Conservation (phyloP, 2,329 filamentous ascomycete genomes). For the Xylaria polymorpha region DNA sequence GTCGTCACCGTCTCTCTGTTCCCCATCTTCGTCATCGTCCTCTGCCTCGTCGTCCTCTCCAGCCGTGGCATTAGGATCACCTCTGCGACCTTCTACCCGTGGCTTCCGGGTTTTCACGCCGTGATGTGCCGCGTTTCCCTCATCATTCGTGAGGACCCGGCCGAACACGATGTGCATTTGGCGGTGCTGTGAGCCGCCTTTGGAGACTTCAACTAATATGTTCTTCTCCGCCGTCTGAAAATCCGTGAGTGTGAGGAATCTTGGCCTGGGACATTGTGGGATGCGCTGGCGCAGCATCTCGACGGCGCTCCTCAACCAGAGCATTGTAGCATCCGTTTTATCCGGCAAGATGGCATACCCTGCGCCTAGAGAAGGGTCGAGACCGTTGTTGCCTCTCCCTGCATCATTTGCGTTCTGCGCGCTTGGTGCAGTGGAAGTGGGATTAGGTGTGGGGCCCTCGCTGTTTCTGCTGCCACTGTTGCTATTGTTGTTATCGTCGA, state of each 20-base stretch:
- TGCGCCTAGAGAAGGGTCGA: conserved; percentile 43
- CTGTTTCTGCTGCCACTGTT: background rate
- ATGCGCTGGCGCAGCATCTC: conserved; percentile 45
- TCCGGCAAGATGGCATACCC: conserved; percentile 48
- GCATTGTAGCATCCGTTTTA: conserved; percentile 45
- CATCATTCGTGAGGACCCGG: conserved; percentile 38
- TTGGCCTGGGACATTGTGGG: conserved; percentile 41
- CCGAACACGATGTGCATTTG: conserved; percentile 43
- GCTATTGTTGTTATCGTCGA: background rate
- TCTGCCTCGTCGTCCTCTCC: background rate
- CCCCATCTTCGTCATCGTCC: background rate
- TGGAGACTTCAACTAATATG: conserved; percentile 44
- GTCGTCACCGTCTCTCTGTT: conserved; percentile 15
- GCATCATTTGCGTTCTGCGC: conserved; percentile 1
- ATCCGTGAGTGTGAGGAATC: conserved; percentile 45
- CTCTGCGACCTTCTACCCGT: conserved; percentile 19
- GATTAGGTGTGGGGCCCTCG: conserved; percentile 9
- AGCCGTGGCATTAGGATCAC: background rate
- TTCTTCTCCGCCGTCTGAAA: conserved; percentile 47
- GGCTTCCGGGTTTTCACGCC: conserved; percentile 32
- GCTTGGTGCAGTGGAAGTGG: background rate
- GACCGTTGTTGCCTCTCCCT: conserved; percentile 16
- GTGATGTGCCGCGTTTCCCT: conserved; percentile 22
- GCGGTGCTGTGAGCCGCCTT: conserved; percentile 37
- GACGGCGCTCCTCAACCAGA: conserved; percentile 45